Percentiles rank a stretch among this genome's conserved stretches.
These are phyloP conservation scores for Vitis rotundifolia DNA, from an alignment of 164 flowering plant genomes.

Conservation along the genomic window DNA sequence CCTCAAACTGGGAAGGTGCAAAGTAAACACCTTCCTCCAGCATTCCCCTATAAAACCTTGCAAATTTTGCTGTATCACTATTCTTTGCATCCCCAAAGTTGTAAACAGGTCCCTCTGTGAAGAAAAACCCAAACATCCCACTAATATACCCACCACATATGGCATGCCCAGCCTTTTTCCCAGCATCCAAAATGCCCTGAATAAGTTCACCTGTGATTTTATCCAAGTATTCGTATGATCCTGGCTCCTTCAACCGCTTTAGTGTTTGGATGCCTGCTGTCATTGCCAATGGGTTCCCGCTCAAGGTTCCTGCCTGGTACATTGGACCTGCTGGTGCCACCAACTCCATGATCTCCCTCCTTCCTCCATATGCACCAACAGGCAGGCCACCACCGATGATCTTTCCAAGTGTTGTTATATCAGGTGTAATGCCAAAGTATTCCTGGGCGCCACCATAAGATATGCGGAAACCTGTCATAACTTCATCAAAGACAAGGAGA, in stretches of 20 bases:
- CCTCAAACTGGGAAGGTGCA: constrained; percentile 96
- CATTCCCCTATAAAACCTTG: constrained; percentile 74
- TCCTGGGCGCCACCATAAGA: constrained; percentile 97
- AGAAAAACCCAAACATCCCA: constrained; percentile 96
- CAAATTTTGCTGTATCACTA: constrained; percentile 86
- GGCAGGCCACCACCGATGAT: constrained; percentile 96
- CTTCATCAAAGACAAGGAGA: constrained; percentile 90
- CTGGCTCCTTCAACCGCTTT: constrained; percentile 58
- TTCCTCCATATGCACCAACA: constrained; percentile 98
- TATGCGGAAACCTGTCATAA: constrained; percentile 93
- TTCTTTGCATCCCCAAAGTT: constrained; percentile 86
- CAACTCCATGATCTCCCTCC: constrained; percentile 96
- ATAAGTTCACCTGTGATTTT: constrained; percentile 70
- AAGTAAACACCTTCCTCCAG: constrained; percentile 91
- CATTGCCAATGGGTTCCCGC: constrained; percentile 98
- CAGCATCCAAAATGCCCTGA: constrained; percentile 68
- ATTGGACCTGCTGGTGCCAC: constrained; percentile 99
- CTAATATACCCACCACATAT: constrained; percentile 78
- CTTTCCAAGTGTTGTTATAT: constrained; percentile 87
- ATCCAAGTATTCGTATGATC: constrained; percentile 67
- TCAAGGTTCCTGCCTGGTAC: constrained; percentile 97
- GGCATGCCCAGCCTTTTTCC: constrained; percentile 78
- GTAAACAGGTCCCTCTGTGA: constrained; percentile 86
- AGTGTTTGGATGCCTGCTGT: constrained; percentile 96
- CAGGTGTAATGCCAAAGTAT: constrained; percentile 83